Conservation (phyloP, 2,329 filamentous ascomycete genomes). For the Thelonectria discophora region DNA sequence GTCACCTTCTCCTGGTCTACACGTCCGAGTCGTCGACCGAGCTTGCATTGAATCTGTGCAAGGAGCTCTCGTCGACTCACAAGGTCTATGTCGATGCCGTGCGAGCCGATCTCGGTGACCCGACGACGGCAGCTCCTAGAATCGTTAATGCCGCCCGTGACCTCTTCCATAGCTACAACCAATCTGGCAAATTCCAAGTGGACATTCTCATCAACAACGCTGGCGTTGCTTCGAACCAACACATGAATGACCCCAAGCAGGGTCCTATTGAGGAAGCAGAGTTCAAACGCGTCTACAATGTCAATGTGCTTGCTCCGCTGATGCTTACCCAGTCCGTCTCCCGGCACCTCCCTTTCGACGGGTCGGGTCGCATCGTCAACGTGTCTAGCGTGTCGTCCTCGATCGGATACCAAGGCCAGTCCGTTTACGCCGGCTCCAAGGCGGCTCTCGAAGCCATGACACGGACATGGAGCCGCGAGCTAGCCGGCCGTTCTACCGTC, state of each 20-base stretch:
- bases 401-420: constrained; percentile 63
- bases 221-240: constrained; percentile 73
- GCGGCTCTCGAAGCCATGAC: constrained; percentile 68
- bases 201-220: constrained; percentile 92
- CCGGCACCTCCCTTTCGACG: constrained; percentile 73
- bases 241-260: constrained; percentile 63
- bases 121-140: constrained; percentile 37
- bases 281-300: constrained; percentile 76
- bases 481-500: constrained; percentile 62
- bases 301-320: constrained; percentile 85
- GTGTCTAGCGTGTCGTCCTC: constrained; percentile 64
- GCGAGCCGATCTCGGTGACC: constrained; percentile 44
- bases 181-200: constrained; percentile 53
- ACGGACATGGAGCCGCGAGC: constrained; percentile 66
- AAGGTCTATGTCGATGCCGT: constrained; percentile 43
- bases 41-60: constrained; percentile 57
- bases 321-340: constrained; percentile 78
- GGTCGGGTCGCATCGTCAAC: constrained; percentile 67
- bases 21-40: constrained; percentile 63
- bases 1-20: constrained; percentile 67
- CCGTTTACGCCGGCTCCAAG: constrained; percentile 67
- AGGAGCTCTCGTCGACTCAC: constrained; percentile 56
- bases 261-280: constrained; percentile 65
- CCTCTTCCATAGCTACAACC: constrained; percentile 41
- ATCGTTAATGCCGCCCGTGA: constrained; percentile 44